These are phyloP conservation scores for Filobasidium wieringae DNA, from an alignment of 768 basidiomycete species.

Conservation along the genomic window DNA sequence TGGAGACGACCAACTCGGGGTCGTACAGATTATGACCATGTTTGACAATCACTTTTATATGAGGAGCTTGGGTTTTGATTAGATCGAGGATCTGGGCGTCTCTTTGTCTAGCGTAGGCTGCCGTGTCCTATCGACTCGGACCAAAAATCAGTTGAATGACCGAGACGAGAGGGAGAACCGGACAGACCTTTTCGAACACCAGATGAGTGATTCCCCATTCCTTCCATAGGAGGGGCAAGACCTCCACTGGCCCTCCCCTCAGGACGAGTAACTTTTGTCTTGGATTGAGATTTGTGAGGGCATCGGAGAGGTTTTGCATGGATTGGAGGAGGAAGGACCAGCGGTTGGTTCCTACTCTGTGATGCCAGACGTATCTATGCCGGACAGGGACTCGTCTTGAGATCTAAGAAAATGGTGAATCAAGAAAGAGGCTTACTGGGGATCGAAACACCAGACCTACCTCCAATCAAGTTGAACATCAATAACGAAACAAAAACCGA, in stretches of 20 bases:
- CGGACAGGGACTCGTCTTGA: no score
- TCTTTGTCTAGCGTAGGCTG: conserved; percentile 11
- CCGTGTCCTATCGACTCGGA: not conserved
- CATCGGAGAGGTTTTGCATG: conserved; percentile 30
- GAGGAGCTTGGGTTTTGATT: conserved; percentile 9
- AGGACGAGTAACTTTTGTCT: conserved; percentile 36
- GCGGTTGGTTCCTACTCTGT: conserved; percentile 37
- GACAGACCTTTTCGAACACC: conserved; percentile 32
- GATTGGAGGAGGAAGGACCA: conserved; percentile 31
- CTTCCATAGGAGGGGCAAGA: conserved; percentile 32
- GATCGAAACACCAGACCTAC: conserved; percentile 33
- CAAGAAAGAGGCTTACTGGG: conserved; percentile 13
- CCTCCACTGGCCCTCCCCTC: conserved; percentile 31
- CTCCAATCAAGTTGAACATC: not conserved
- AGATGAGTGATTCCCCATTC: conserved; percentile 41
- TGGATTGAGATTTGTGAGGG: conserved; percentile 29
- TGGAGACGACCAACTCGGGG: conserved; percentile 31
- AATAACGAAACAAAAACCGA: not conserved
- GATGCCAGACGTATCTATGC: conserved; percentile 30
- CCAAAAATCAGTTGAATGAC: not conserved
- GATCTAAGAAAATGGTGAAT: no score
- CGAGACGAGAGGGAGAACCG: not conserved
- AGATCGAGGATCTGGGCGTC: conserved; percentile 30
- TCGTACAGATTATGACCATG: conserved; percentile 39
- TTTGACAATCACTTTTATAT: conserved; percentile 30